Evolutionary conservation across 1,284 basidiomycete genomes (phyloP), one percentile per base, ranked within the genome.

Genomic region (Malassezia dermatis): DNA sequence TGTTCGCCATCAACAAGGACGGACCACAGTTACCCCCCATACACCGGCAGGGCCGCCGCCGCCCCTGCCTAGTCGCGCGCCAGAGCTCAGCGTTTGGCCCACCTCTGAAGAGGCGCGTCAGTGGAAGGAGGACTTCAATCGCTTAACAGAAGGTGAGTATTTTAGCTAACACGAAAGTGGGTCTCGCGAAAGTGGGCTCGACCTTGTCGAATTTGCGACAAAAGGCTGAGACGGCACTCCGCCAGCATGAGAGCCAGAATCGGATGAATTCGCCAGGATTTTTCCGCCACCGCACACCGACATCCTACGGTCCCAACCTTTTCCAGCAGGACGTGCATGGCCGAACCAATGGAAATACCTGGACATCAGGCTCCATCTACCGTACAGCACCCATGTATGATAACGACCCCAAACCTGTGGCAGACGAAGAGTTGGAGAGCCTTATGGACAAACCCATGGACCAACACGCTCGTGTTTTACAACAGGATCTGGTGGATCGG

Each of bases 151-250:
- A 32, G 27, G 32, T 24, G n/a, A 4, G 42, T 43, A 11, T 27
- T 15, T 13, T n/a, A n/a, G 28, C 42, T 43, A 15, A 43, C 40
- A 43, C 11, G 5, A 15, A 7, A 43, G 28, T 15, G 23, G 55
- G 55, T 44, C 19, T 57, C 4, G 55, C 55, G 5, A 50, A 50
- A 19, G 30, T 57, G 10, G 44, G 55, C 11, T 34, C 55, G 3
- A 52, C 49, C 3, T 31, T 52, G 2, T 35, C 42, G 30, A 26
- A 11, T 28, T 50, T 52, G 21, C 49, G 50, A 1, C 55, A 52
- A 23, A 44, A 45, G 24, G 55, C 55, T 3, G 44, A 57, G 31
- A 21, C 35, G 13, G 50, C 55, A 5, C 35, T 57, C 27, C 49
- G 46, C 15, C 46, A 51, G 23, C 28, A 31, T n/a, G 46, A 48